A percentile compares a stretch with the other conserved stretches of the same genome.
phyloP scores from a whole-genome alignment of 1,139 yeast species.

The Candida pseudoviswanathii region DNA sequence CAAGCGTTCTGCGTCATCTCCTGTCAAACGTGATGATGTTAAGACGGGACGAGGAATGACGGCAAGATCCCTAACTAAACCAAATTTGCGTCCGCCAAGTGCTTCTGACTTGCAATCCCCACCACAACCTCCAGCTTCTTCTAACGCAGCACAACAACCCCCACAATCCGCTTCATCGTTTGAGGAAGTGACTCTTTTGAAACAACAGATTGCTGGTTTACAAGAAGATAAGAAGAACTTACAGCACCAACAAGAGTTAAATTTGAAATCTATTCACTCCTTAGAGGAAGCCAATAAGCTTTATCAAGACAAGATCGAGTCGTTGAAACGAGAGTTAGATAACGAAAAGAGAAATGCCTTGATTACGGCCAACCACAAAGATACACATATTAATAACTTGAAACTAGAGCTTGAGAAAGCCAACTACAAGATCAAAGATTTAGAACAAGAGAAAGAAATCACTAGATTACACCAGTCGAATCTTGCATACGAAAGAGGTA shows the following conservation, averaged over 20 bases:
- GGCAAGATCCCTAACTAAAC: conserved; percentile 36
- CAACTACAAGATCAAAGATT: conserved; percentile 19
- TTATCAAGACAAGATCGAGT: conserved; percentile 13
- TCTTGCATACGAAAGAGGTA: conserved; percentile 8
- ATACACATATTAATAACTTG: conserved; percentile 15
- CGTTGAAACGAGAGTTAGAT: conserved; percentile 12
- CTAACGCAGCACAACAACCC: neutral
- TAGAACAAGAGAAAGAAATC: conserved; percentile 18
- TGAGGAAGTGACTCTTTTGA: conserved; percentile 36
- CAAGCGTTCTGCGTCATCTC: conserved; percentile 68
- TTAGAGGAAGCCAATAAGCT: conserved; percentile 10
- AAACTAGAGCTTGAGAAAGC: conserved; percentile 16
- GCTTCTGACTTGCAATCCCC: neutral
- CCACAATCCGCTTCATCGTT: conserved; percentile 5
- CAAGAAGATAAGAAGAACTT: conserved; percentile 39
- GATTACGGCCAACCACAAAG: conserved; percentile 15
- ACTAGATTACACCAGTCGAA: conserved; percentile 14
- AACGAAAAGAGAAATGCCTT: conserved; percentile 11
- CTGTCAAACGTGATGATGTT: conserved; percentile 48
- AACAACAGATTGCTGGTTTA: conserved; percentile 44
- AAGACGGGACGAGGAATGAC: conserved; percentile 42
- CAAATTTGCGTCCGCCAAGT: conserved; percentile 18
- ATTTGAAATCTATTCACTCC: conserved; percentile 7
- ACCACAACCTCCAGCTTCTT: neutral
- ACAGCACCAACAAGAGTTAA: conserved; percentile 10